Conservation (phyloP, 768 basidiomycete genomes). For the Saitozyma podzolica region DNA sequence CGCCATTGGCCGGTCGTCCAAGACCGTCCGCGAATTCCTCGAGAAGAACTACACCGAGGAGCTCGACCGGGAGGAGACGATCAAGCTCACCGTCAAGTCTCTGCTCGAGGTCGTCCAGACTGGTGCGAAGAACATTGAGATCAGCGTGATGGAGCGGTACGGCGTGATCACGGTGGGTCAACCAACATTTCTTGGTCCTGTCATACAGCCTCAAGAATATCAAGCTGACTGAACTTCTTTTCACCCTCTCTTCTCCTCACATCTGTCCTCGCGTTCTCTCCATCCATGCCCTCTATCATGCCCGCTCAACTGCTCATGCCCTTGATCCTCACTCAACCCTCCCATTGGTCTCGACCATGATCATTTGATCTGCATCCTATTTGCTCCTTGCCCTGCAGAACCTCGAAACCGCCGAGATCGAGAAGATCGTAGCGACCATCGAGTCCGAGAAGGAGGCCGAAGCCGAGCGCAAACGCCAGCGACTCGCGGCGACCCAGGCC, state of each 20-base stretch:
- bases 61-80: slow-evolving; percentile 79
- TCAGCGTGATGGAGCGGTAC: slow-evolving; percentile 94
- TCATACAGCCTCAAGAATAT: neutral
- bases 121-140: slow-evolving; percentile 99
- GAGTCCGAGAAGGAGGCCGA: slow-evolving; percentile 97
- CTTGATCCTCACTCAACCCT: too few relatives aligned
- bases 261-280: too few relatives aligned
- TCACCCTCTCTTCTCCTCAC: too few relatives aligned
- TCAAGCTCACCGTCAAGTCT: slow-evolving; percentile 93
- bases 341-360: too few relatives aligned
- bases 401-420: slow-evolving; percentile 81
- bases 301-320: too few relatives aligned
- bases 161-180: slow-evolving; percentile 81
- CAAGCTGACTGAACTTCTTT: too few relatives aligned
- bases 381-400: slow-evolving; percentile 59
- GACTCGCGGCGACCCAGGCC: slow-evolving; percentile 74
- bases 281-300: too few relatives aligned
- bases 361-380: too few relatives aligned
- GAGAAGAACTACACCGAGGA: slow-evolving; percentile 98
- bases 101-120: slow-evolving; percentile 97
- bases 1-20: slow-evolving; percentile 95
- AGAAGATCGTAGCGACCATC: slow-evolving; percentile 85
- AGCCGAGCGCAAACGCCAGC: slow-evolving; percentile 88
- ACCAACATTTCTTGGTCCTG: neutral
- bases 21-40: slow-evolving; percentile 96